Conservation (phyloP, 148 eudicot species). For the Vaccinium corymbosum region DNA sequence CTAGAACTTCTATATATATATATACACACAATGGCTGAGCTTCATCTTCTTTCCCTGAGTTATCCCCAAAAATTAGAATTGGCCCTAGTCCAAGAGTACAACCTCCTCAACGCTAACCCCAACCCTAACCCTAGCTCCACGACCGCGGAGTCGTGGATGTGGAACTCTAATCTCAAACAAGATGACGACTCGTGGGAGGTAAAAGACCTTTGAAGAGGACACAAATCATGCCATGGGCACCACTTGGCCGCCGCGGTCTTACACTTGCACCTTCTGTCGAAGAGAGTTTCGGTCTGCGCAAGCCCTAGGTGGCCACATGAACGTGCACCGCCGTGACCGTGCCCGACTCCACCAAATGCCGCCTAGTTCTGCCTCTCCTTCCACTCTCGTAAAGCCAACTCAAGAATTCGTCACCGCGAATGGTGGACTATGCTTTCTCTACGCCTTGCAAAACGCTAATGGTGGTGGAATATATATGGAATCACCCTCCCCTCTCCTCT, state of each 20-base stretch:
- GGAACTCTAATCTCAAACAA: conserved; percentile 24
- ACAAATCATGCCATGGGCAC: conserved; percentile 29
- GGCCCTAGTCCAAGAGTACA: conserved; percentile 7
- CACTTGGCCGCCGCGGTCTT: conserved; percentile 69
- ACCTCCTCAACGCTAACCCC: not conserved
- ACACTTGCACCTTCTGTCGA: conserved; percentile 57
- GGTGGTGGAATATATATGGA: not conserved
- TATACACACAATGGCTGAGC: conserved; percentile 17
- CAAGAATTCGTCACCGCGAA: conserved; percentile 29
- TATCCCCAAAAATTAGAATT: conserved; percentile 21
- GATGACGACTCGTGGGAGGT: conserved; percentile 38
- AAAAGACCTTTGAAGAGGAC: conserved; percentile 40
- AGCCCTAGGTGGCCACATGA: conserved; percentile 83
- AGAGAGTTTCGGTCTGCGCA: conserved; percentile 72
- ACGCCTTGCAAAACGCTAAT: conserved; percentile 34
- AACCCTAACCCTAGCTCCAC: conserved; percentile 15
- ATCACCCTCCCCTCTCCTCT: conserved; percentile 18
- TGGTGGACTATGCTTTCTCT: conserved; percentile 30
- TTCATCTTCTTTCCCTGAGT: conserved; percentile 20
- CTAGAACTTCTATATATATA: not conserved
- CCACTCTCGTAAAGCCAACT: conserved; percentile 21
- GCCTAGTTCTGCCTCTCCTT: not conserved
- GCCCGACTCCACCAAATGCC: conserved; percentile 39
- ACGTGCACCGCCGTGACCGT: conserved; percentile 68
- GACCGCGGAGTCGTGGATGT: conserved; percentile 21